A percentile compares a stretch with the other conserved stretches of the same genome.
Conservation (phyloP, 164 flowering plant species). For the Amborella trichopoda region DNA sequence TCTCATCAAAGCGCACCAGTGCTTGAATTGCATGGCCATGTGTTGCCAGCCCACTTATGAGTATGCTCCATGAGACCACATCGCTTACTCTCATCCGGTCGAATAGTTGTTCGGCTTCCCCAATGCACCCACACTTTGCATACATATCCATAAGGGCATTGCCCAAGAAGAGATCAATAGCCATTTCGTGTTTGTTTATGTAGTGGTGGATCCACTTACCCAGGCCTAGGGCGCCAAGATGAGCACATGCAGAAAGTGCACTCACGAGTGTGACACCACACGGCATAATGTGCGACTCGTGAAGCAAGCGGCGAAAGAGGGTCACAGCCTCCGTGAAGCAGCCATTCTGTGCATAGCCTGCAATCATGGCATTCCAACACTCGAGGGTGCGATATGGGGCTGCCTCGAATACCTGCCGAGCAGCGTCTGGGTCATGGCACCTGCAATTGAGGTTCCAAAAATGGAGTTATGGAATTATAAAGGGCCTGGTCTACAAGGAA, state of each 20-base stretch:
- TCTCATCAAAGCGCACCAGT: constrained; percentile 22
- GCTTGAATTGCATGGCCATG: constrained; percentile 42
- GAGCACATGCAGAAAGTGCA: constrained; percentile 35
- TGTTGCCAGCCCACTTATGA: constrained; percentile 37
- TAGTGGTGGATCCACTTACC: constrained; percentile 28
- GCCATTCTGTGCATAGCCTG: constrained; percentile 44
- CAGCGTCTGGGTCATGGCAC: too few relatives aligned
- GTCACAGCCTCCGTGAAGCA: constrained; percentile 30
- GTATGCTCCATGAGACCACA: constrained; percentile 48
- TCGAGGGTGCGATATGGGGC: too few relatives aligned
- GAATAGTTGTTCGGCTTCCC: constrained; percentile 25
- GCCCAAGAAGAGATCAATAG: constrained; percentile 22
- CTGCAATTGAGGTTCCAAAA: too few relatives aligned
- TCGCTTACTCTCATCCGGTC: constrained; percentile 21
- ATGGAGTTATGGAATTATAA: too few relatives aligned
- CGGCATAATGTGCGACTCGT: constrained; percentile 17
- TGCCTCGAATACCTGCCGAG: too few relatives aligned
- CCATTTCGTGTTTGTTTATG: constrained; percentile 21
- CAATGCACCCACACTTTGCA: constrained; percentile 34
- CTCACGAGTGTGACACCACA: constrained; percentile 31
- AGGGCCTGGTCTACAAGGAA: too few relatives aligned
- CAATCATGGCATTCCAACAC: constrained; percentile 45
- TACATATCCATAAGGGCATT: constrained; percentile 33
- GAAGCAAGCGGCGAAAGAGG: constrained; percentile 30
- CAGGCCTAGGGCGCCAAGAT: constrained; percentile 29